Conservation (phyloP, 257 asterid genomes). For the Plantago major region DNA sequence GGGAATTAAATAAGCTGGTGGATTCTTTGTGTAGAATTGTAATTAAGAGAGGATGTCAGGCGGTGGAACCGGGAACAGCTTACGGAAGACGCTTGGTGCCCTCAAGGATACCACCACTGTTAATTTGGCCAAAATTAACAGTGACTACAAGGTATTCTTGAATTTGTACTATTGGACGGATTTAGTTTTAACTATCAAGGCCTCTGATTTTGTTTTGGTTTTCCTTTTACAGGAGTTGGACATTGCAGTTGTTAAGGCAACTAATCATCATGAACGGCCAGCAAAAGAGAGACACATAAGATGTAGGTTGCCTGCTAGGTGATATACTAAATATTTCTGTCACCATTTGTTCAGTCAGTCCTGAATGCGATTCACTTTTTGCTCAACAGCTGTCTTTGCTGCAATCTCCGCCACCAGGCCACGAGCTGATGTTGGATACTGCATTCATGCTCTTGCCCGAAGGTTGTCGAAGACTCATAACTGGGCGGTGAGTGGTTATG, state of each 20-base stretch:
- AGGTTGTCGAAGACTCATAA: slow-evolving; percentile 86
- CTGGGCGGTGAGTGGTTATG: slow-evolving; percentile 79
- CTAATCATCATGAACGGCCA: slow-evolving; percentile 95
- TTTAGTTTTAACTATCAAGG: slow-evolving; percentile 2
- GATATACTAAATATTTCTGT: background rate
- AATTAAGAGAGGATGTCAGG: slow-evolving; percentile 58
- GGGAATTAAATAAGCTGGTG: background rate
- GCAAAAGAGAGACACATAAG: slow-evolving; percentile 88
- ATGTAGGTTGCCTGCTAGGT: slow-evolving; percentile 41
- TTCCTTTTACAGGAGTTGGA: slow-evolving; percentile 66
- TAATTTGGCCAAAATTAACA: slow-evolving; percentile 88
- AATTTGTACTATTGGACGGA: background rate
- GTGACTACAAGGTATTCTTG: slow-evolving; percentile 75
- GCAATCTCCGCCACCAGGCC: slow-evolving; percentile 91
- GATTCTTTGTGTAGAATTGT: slow-evolving; percentile 27
- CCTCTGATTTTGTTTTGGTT: slow-evolving; percentile 7
- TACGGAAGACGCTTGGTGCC: slow-evolving; percentile 94
- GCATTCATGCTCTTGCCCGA: slow-evolving; percentile 94
- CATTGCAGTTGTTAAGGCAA: slow-evolving; percentile 95
- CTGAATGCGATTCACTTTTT: slow-evolving; percentile 20
- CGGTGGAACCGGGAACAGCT: slow-evolving; percentile 79
- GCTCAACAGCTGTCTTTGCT: slow-evolving; percentile 70
- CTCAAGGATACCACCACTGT: slow-evolving; percentile 94
- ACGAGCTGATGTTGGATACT: slow-evolving; percentile 97
- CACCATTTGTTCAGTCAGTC: slow-evolving; percentile 3